Evolutionary conservation across 768 basidiomycete species (phyloP).

Genomic region (Pisolithus microcarpus): DNA sequence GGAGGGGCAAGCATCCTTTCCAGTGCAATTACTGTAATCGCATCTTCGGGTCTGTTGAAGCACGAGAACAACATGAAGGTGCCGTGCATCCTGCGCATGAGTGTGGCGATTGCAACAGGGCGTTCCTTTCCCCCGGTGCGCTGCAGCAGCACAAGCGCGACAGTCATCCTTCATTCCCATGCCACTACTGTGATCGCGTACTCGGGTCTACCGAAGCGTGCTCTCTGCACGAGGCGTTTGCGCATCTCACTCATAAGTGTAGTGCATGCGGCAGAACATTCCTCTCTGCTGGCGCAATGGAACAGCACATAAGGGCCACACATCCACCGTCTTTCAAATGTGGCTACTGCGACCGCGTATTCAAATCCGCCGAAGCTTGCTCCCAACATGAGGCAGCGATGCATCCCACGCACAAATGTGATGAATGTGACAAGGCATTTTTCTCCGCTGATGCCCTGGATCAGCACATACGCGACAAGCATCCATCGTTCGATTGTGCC

Average conservation of each 20-base stretch:
- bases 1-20: neutral
- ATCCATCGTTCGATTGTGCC: constrained; percentile 3
- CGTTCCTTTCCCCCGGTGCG: neutral
- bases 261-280: neutral
- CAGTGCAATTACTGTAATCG: neutral
- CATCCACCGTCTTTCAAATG: constrained; percentile 5
- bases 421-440: neutral
- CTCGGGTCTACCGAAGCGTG: constrained; percentile 6
- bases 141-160: constrained; percentile 1
- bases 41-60: neutral
- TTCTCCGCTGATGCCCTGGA: neutral
- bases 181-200: constrained; percentile 9
- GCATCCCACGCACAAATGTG: constrained; percentile 5
- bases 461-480: neutral
- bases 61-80: neutral
- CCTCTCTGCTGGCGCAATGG: neutral
- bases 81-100: constrained; percentile 2
- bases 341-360: constrained; percentile 6
- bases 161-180: constrained; percentile 8
- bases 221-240: constrained; percentile 5
- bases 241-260: constrained; percentile 6
- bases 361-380: constrained; percentile 5
- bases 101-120: neutral
- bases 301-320: neutral
- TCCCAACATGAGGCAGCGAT: constrained; percentile 7